A percentile compares a stretch with the other conserved stretches of the same genome.
Evolutionary conservation across 352 stramenopile genomes (phyloP).

Genomic region (Hyaloperonospora arabidopsidis): DNA sequence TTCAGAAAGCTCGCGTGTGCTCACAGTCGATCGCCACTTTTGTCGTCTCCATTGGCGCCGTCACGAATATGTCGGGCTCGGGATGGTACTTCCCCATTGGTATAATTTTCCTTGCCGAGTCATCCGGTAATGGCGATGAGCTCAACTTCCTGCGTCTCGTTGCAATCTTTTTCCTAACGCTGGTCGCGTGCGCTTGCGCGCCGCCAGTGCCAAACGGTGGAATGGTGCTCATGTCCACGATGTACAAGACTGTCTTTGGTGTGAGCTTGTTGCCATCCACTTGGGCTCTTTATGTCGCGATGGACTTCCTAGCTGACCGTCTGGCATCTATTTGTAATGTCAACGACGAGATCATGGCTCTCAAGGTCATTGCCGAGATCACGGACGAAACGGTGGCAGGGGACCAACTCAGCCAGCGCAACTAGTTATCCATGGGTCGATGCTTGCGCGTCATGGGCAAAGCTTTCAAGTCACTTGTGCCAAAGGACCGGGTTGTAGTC

Average conservation of each 20-base stretch:
- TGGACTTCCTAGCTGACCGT: constrained; percentile 63
- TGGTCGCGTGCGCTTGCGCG: constrained; percentile 45
- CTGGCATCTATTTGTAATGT: constrained; percentile 68
- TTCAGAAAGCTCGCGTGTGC: constrained; percentile 53
- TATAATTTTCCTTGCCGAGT: constrained; percentile 55
- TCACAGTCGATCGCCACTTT: constrained; percentile 72
- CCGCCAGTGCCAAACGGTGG: constrained; percentile 45
- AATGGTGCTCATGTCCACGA: constrained; percentile 49
- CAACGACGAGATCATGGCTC: constrained; percentile 71
- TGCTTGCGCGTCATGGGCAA: too few relatives aligned
- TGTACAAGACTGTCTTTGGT: constrained; percentile 59
- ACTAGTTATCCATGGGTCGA: constrained; percentile 7
- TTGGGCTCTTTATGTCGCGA: constrained; percentile 49
- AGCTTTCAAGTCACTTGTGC: too few relatives aligned
- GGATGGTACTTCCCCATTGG: constrained; percentile 60
- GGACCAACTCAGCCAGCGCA: constrained; percentile 44
- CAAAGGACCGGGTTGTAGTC: too few relatives aligned
- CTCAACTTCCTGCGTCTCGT: constrained; percentile 39
- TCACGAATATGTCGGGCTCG: constrained; percentile 47
- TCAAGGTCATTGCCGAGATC: constrained; percentile 66
- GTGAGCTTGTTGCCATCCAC: constrained; percentile 38
- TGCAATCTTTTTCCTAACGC: constrained; percentile 45
- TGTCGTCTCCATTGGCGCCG: constrained; percentile 60
- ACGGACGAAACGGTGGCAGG: constrained; percentile 61
- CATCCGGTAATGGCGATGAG: constrained; percentile 45